phyloP scores from a whole-genome alignment of 2,329 filamentous ascomycete genomes.

The Nigrospora oryzae region DNA sequence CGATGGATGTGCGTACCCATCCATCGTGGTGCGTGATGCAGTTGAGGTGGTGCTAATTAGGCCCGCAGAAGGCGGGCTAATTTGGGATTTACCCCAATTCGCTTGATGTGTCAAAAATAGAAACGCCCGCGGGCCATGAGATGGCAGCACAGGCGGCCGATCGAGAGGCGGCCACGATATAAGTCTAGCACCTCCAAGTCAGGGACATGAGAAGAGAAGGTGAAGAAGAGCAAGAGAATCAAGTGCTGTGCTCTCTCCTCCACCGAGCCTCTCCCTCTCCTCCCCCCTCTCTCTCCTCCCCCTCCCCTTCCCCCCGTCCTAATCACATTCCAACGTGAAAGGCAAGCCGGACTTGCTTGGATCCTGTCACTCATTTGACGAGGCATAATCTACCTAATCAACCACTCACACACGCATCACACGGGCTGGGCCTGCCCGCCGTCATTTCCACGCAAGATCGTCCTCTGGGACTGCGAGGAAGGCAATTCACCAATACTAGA shows the following conservation, averaged over 20 bases:
- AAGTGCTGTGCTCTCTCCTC: conserved; percentile 40
- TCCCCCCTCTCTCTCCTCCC: conserved; percentile 24
- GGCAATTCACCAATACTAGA: conserved; percentile 8
- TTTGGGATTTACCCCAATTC: conserved; percentile 30
- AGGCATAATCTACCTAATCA: conserved; percentile 32
- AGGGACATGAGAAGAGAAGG: conserved; percentile 29
- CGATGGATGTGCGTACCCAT: conserved; percentile 7
- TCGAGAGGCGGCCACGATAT: conserved; percentile 43
- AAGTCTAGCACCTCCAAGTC: conserved; percentile 43
- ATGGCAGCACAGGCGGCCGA: conserved; percentile 24
- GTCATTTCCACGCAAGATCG: conserved; percentile 14
- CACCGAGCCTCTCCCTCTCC: conserved; percentile 25
- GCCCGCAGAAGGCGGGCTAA: conserved; percentile 22
- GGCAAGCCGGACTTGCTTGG: conserved; percentile 54
- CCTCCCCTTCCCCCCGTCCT: conserved; percentile 20
- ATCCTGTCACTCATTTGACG: conserved; percentile 41
- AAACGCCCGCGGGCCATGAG: conserved; percentile 23
- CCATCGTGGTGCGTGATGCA: no score
- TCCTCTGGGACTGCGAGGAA: conserved; percentile 7
- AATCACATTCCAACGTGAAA: conserved; percentile 28
- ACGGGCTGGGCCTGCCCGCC: conserved; percentile 13
- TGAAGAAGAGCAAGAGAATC: conserved; percentile 34
- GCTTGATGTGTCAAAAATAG: conserved; percentile 35
- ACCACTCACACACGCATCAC: conserved; percentile 9
- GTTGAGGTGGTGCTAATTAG: conserved; percentile 21